These are phyloP conservation scores for Candida krabiensis DNA, from an alignment of 805 yeast genomes.

Conservation along the genomic window DNA sequence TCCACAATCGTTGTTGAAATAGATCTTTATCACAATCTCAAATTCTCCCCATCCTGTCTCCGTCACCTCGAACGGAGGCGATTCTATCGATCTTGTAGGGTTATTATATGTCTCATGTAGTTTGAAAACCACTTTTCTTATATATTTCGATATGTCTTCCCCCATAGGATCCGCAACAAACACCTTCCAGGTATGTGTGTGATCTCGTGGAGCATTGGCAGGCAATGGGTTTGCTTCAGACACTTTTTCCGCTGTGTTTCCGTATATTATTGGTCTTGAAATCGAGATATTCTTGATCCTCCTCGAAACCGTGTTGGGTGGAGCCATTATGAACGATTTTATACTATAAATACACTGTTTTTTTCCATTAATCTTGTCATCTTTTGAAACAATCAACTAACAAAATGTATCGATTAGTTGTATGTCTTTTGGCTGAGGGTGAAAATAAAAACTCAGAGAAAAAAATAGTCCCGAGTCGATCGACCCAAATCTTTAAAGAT, in stretches of 20 bases:
- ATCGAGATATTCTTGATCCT: constrained; percentile 55
- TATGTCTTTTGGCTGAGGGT: background rate
- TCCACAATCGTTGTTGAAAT: constrained; percentile 80
- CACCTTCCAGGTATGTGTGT: constrained; percentile 95
- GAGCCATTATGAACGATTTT: too few species aligned
- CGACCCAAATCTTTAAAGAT: too few species aligned
- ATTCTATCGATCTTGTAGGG: constrained; percentile 80
- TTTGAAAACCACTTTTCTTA: constrained; percentile 90
- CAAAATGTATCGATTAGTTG: background rate
- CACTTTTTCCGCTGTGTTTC: constrained; percentile 75
- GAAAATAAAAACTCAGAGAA: background rate
- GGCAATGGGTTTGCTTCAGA: constrained; percentile 49
- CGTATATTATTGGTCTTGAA: constrained; percentile 77
- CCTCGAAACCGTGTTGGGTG: constrained; percentile 31
- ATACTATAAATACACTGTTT: too few species aligned
- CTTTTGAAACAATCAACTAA: too few species aligned
- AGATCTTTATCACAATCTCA: constrained; percentile 85
- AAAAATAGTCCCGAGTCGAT: too few species aligned
- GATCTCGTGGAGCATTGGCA: constrained; percentile 74
- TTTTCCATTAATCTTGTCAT: background rate
- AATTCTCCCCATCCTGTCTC: constrained; percentile 99
- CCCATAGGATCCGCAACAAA: constrained; percentile 81
- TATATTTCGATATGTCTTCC: constrained; percentile 74
- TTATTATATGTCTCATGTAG: constrained; percentile 92
- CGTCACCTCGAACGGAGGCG: constrained; percentile 91